Conservation (phyloP, 345 rosid species). For the Crucihimalaya himalaica region DNA sequence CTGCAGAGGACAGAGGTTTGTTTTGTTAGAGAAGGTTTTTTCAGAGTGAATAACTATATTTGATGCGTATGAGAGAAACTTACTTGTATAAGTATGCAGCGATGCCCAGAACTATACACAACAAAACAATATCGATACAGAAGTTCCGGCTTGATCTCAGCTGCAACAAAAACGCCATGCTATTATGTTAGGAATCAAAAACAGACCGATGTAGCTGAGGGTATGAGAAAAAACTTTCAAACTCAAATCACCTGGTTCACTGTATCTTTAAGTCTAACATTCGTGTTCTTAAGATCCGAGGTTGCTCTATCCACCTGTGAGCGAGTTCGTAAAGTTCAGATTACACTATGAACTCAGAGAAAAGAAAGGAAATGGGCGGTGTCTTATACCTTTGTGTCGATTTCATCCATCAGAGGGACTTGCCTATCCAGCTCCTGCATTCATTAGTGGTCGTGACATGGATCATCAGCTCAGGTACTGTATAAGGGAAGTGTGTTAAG, state of each 20-base stretch:
- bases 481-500: constrained; percentile 13
- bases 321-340: constrained; percentile 16
- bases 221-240: constrained; percentile 20
- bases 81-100: constrained; percentile 99
- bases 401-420: constrained; percentile 98
- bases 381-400: constrained; percentile 76
- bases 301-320: constrained; percentile 92
- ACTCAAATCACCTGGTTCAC: constrained; percentile 76
- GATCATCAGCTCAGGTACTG: constrained; percentile 24
- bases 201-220: constrained; percentile 1
- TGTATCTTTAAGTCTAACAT: constrained; percentile 92
- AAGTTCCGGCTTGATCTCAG: constrained; percentile 97
- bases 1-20: constrained; percentile 47
- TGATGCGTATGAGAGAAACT: constrained; percentile 39
- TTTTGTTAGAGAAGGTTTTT: not conserved
- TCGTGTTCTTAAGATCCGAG: constrained; percentile 91
- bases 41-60: constrained; percentile 9
- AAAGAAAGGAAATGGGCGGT: not conserved
- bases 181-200: constrained; percentile 21
- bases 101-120: constrained; percentile 90
- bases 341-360: constrained; percentile 13
- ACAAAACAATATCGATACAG: constrained; percentile 86
- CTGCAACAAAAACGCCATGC: constrained; percentile 50
- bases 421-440: constrained; percentile 93
- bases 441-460: constrained; percentile 20